Percentiles rank a stretch among this genome's conserved stretches.
These are phyloP conservation scores for Juglanconis oblonga DNA, from an alignment of 2,329 filamentous ascomycete genomes.

Conservation along the genomic window DNA sequence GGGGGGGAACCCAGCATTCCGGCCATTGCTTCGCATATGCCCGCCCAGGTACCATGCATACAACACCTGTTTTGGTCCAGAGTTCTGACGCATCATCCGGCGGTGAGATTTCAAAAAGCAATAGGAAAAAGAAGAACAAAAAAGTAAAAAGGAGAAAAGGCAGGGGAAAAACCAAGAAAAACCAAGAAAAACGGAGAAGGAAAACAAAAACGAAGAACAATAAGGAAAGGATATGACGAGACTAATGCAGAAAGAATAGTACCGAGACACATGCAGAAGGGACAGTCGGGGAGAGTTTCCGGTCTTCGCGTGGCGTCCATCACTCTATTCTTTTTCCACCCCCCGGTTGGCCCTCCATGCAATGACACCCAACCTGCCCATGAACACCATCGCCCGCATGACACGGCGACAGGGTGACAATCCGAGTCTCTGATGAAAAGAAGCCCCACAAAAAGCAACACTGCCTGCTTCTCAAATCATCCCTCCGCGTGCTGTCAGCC, in stretches of 20 bases:
- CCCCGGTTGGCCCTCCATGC: no score
- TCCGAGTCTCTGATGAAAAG: neutral
- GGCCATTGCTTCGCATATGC: neutral
- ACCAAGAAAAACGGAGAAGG: neutral
- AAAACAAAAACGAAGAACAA: neutral
- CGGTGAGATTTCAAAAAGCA: conserved; percentile 14
- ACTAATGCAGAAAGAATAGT: neutral
- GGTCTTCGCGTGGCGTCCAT: neutral
- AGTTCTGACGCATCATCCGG: neutral
- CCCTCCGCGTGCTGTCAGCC: neutral
- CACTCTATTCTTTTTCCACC: neutral
- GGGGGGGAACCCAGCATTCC: neutral
- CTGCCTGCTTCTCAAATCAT: neutral
- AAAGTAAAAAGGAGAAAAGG: conserved; percentile 8
- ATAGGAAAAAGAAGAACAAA: conserved; percentile 1
- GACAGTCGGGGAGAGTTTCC: neutral
- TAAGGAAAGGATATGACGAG: neutral
- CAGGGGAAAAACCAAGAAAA: conserved; percentile 28
- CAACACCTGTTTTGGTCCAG: no score
- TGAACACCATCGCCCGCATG: no score
- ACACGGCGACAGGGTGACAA: no score
- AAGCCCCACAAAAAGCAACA: neutral
- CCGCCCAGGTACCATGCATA: neutral
- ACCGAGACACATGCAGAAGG: neutral
- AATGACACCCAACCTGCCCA: no score